Conservation (phyloP, 805 yeast species). For the Yarrowia yakushimensis region DNA sequence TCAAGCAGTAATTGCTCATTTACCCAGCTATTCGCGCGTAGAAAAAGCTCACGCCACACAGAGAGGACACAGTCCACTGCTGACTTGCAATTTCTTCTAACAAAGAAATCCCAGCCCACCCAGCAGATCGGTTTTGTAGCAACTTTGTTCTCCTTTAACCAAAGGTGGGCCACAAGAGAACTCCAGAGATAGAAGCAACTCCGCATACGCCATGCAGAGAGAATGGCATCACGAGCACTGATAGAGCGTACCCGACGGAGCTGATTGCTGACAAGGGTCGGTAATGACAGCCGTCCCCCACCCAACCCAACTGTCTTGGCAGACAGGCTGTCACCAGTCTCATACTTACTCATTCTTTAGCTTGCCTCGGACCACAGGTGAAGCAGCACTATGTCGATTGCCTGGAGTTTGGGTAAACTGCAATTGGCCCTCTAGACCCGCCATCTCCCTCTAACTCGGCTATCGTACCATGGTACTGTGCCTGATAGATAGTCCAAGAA, state of each 20-base stretch:
- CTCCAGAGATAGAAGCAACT: not conserved
- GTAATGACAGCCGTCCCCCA: too few relatives aligned
- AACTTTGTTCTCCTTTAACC: conserved; percentile 1
- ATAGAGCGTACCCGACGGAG: conserved; percentile 9
- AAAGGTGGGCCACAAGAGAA: not conserved
- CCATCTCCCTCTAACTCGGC: too few relatives aligned
- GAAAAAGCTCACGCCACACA: too few relatives aligned
- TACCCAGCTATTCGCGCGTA: too few relatives aligned
- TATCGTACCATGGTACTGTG: too few relatives aligned
- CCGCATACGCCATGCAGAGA: conserved; percentile 10
- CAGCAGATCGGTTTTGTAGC: not conserved
- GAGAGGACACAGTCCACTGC: too few relatives aligned
- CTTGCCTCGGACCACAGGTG: not conserved
- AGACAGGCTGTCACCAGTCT: not conserved
- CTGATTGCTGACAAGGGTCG: not conserved
- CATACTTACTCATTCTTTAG: not conserved
- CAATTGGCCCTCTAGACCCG: too few relatives aligned
- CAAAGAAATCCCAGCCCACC: not conserved
- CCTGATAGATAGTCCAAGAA: not conserved
- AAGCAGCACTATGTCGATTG: not conserved
- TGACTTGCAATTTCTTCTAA: not conserved
- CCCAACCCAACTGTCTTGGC: not conserved
- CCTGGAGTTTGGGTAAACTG: too few relatives aligned
- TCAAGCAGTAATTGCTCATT: too few relatives aligned
- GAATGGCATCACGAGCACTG: not conserved